Percentiles rank a stretch among this genome's conserved stretches.
phyloP scores from a whole-genome alignment of 371 early-diverging fungal species.

The Rhizopus sp. region DNA sequence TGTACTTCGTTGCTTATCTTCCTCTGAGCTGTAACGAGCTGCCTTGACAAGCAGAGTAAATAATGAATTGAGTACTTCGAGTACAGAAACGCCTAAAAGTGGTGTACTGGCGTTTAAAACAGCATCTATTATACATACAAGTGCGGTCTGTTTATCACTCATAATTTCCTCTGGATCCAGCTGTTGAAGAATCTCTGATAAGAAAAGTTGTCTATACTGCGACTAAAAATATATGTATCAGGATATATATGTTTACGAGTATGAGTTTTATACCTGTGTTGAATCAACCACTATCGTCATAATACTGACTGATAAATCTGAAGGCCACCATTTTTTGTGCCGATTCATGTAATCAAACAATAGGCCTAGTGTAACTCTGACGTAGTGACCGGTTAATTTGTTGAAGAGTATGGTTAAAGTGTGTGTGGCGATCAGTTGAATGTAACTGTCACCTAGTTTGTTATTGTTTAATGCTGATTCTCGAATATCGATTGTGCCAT shows the following conservation, averaged over 20 bases:
- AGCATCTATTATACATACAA: constrained; percentile 60
- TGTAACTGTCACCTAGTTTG: constrained; percentile 9
- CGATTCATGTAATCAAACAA: constrained; percentile 62
- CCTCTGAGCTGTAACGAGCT: constrained; percentile 25
- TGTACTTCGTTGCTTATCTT: constrained; percentile 12
- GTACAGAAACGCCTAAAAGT: constrained; percentile 76
- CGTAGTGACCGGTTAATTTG: constrained; percentile 39
- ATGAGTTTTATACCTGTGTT: constrained; percentile 40
- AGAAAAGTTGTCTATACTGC: constrained; percentile 69
- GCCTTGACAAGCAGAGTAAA: constrained; percentile 61
- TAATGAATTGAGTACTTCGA: constrained; percentile 82
- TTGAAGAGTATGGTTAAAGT: constrained; percentile 31
- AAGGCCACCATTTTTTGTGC: constrained; percentile 59
- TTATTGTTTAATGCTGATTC: constrained; percentile 24
- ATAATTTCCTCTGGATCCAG: constrained; percentile 43
- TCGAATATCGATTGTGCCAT: constrained; percentile 23
- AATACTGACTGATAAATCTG: constrained; percentile 53
- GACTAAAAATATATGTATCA: constrained; percentile 32
- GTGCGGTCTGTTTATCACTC: constrained; percentile 51
- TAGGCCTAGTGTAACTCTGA: constrained; percentile 49
- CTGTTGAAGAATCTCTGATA: constrained; percentile 63
- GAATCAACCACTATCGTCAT: constrained; percentile 58
- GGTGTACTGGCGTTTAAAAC: constrained; percentile 57
- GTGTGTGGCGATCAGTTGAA: constrained; percentile 34
- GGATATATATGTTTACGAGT: background rate